Conservation (phyloP, 148 eudicot species). For the Nyssa sinensis region DNA sequence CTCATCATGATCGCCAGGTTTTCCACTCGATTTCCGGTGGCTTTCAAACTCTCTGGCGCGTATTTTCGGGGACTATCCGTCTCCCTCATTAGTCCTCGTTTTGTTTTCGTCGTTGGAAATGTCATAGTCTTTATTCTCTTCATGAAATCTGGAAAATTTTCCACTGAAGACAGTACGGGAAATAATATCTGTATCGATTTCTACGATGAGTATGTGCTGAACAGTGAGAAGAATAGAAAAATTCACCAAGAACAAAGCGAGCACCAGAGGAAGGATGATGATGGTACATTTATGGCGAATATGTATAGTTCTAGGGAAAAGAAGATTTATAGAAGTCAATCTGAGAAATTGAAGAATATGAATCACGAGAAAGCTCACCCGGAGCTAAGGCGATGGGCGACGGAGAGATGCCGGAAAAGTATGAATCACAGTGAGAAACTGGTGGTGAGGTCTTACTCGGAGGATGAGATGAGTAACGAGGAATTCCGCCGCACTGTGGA, state of each 20-base stretch:
- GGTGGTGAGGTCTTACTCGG: constrained; percentile 29
- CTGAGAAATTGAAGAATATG: constrained; percentile 43
- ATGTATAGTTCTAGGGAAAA: neutral
- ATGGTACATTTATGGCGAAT: neutral
- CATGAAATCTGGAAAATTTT: constrained; percentile 37
- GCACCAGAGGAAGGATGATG: constrained; percentile 2
- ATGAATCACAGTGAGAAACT: constrained; percentile 10
- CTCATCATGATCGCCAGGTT: constrained; percentile 46
- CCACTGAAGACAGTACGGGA: neutral
- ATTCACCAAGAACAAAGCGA: neutral
- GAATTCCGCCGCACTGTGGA: constrained; percentile 65
- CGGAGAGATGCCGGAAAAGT: constrained; percentile 32
- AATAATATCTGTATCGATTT: constrained; percentile 10
- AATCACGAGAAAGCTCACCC: constrained; percentile 11
- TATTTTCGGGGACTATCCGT: constrained; percentile 31
- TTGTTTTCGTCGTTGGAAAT: constrained; percentile 78
- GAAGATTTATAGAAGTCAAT: constrained; percentile 52
- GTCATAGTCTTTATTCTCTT: constrained; percentile 58
- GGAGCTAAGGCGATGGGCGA: constrained; percentile 43
- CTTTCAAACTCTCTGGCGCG: constrained; percentile 42
- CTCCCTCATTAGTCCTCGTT: constrained; percentile 48
- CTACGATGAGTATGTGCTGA: constrained; percentile 23
- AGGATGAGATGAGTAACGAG: constrained; percentile 68
- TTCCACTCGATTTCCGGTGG: constrained; percentile 35
- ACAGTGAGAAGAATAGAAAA: constrained; percentile 17